Conservation (phyloP, 805 yeast species). For the Pichia nanzhaoensis region DNA sequence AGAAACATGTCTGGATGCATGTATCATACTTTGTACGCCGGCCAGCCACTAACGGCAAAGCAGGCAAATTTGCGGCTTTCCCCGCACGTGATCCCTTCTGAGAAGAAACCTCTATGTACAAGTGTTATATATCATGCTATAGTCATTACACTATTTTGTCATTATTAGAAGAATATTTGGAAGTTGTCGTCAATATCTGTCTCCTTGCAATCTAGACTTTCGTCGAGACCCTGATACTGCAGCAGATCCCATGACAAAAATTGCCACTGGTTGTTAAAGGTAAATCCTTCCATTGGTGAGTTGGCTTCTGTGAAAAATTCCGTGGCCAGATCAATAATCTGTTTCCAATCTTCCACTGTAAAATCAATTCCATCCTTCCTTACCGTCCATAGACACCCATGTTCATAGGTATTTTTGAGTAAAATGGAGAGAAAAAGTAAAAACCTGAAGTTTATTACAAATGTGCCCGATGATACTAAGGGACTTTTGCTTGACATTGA, state of each 20-base stretch:
- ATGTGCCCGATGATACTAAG: conserved; percentile 14
- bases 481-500: conserved; percentile 6
- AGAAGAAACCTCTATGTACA: too few relatives aligned
- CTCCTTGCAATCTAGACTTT: not conserved
- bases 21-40: too few relatives aligned
- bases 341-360: conserved; percentile 7
- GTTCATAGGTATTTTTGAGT: conserved; percentile 12
- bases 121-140: too few relatives aligned
- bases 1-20: too few relatives aligned
- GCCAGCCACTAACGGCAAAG: too few relatives aligned
- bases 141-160: not conserved
- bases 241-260: conserved; percentile 4
- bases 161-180: not conserved
- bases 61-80: too few relatives aligned
- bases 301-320: not conserved
- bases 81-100: too few relatives aligned
- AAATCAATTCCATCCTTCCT: not conserved
- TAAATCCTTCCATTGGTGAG: not conserved
- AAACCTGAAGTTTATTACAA: conserved; percentile 16
- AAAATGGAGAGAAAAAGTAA: conserved; percentile 16
- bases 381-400: not conserved
- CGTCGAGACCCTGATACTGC: not conserved
- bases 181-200: not conserved
- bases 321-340: conserved; percentile 6
- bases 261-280: conserved; percentile 1